Conservation (phyloP, 2,329 filamentous ascomycete genomes). For the Pestalotiopsis fici region DNA sequence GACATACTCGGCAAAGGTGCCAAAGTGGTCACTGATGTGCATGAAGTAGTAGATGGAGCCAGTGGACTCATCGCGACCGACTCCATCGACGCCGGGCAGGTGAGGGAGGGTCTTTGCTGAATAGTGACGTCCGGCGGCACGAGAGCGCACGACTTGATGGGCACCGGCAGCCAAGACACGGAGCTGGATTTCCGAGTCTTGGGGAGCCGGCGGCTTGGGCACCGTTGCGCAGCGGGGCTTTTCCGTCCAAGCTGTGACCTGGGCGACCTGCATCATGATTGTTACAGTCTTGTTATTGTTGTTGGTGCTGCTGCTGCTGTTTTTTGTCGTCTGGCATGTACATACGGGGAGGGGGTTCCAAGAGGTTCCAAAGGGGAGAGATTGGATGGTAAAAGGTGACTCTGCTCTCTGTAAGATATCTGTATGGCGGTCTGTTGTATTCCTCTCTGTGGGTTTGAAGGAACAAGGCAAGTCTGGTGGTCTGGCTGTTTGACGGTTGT, state of each 20-base stretch:
- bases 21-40: conserved; percentile 35
- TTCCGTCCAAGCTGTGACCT: conserved; percentile 27
- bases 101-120: conserved; percentile 49
- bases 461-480: too few species aligned
- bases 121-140: conserved; percentile 58
- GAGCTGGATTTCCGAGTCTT: conserved; percentile 44
- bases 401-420: too few species aligned
- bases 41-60: conserved; percentile 52
- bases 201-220: conserved; percentile 35
- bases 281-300: background rate
- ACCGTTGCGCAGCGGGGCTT: conserved; percentile 31
- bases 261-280: conserved; percentile 24
- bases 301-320: background rate
- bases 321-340: background rate
- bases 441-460: too few species aligned
- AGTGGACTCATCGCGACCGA: conserved; percentile 44
- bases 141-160: conserved; percentile 53
- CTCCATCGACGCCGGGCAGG: conserved; percentile 53
- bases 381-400: too few species aligned
- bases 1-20: conserved; percentile 48
- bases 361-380: too few species aligned
- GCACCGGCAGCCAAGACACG: conserved; percentile 53
- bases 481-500: too few species aligned
- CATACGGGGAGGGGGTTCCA: too few species aligned
- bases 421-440: too few species aligned